These are phyloP conservation scores for Cordyceps cicadae DNA, from an alignment of 2,329 filamentous ascomycete species.

Conservation along the genomic window DNA sequence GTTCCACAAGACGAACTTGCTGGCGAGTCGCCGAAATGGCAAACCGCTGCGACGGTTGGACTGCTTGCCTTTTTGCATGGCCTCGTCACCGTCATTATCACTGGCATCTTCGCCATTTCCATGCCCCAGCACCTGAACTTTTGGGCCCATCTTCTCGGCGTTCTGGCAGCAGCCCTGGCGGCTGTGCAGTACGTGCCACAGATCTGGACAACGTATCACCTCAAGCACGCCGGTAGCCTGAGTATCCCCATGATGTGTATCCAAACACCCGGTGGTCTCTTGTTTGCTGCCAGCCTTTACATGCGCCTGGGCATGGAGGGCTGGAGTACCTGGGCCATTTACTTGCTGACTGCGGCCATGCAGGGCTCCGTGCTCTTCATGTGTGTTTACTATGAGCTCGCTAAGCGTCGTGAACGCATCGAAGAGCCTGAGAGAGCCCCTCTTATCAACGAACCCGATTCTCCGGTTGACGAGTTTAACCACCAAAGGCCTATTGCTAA, in stretches of 20 bases:
- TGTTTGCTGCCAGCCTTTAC: conserved; percentile 81
- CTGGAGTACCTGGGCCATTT: conserved; percentile 95
- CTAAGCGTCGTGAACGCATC: conserved; percentile 28
- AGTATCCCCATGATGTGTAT: conserved; percentile 98
- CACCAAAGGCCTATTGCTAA: conserved; percentile 30
- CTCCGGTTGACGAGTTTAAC: conserved; percentile 20
- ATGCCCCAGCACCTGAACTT: conserved; percentile 55
- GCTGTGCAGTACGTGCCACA: conserved; percentile 91
- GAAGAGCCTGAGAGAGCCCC: conserved; percentile 14
- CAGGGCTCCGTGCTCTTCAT: conserved; percentile 75
- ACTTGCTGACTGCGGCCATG: conserved; percentile 74
- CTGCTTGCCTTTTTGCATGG: conserved; percentile 66
- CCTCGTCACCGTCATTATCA: conserved; percentile 59
- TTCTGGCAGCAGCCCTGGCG: conserved; percentile 70
- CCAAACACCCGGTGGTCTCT: conserved; percentile 83
- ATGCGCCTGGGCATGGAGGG: conserved; percentile 69
- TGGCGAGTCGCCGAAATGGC: conserved; percentile 57
- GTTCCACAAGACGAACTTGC: conserved; percentile 41
- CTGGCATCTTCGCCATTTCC: conserved; percentile 57
- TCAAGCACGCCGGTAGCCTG: conserved; percentile 81
- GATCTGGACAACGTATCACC: conserved; percentile 79
- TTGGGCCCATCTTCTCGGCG: conserved; percentile 81
- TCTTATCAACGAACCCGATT: conserved; percentile 20
- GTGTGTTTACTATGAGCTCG: conserved; percentile 68
- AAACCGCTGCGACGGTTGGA: conserved; percentile 70